phyloP scores from a whole-genome alignment of 805 yeast species.

The Yarrowia hollandica region DNA sequence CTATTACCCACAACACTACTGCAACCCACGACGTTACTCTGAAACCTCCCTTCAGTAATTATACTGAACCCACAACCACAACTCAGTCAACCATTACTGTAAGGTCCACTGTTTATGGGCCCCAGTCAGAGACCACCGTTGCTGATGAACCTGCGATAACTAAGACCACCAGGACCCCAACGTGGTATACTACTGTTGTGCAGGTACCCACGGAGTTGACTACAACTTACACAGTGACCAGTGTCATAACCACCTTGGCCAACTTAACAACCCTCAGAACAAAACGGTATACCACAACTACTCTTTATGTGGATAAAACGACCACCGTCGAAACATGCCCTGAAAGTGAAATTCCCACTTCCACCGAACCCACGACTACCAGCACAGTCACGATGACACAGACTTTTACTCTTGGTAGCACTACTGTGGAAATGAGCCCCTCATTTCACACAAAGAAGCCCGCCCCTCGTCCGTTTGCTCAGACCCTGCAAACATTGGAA shows the following conservation, averaged over 20 bases:
- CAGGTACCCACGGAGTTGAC: constrained; percentile 1
- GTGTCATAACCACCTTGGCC: neutral
- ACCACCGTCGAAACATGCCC: constrained; percentile 4
- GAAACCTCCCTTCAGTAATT: neutral
- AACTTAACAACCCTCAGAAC: neutral
- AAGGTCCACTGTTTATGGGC: neutral
- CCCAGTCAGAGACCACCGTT: neutral
- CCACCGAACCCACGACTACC: neutral
- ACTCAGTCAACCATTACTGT: neutral
- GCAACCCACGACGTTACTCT: neutral
- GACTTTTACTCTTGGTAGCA: neutral
- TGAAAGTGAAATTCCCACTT: neutral
- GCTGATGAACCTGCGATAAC: neutral
- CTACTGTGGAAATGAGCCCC: neutral
- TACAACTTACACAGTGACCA: neutral
- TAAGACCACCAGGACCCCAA: neutral
- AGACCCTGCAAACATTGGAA: neutral
- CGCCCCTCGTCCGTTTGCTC: neutral
- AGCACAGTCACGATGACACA: neutral
- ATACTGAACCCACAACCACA: neutral
- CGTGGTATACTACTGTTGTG: neutral
- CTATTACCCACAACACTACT: neutral
- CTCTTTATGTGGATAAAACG: neutral
- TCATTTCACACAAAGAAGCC: neutral
- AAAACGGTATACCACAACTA: neutral